Conservation (phyloP, 129 eudicot genomes). For the Flaveria sonorensis region DNA sequence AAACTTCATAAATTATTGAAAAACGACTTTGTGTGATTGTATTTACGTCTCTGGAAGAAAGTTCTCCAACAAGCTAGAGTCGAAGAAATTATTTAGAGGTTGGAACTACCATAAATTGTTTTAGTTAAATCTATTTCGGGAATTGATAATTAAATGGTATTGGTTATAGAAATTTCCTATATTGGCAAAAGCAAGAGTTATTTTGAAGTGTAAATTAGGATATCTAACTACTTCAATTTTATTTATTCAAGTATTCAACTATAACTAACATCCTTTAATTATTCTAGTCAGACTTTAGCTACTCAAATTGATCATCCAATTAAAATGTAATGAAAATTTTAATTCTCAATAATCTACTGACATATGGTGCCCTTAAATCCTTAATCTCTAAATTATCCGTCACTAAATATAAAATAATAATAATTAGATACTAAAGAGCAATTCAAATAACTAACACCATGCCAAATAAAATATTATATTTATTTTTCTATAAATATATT, state of each 20-base stretch:
- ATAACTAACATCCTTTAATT: background rate
- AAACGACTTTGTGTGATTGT: background rate
- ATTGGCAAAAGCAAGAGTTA: background rate
- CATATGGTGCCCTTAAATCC: background rate
- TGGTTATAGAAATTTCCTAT: conserved; percentile 2
- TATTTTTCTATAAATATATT: background rate
- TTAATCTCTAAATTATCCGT: background rate
- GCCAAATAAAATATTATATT: background rate
- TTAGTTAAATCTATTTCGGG: background rate
- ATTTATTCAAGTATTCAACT: background rate
- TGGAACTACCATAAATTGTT: conserved; percentile 31
- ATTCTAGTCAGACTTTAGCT: background rate
- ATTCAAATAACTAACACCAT: background rate
- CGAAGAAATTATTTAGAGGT: conserved; percentile 30
- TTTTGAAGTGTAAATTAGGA: conserved; percentile 19
- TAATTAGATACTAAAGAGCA: background rate
- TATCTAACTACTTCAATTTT: conserved; percentile 21
- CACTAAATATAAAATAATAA: background rate
- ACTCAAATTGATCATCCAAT: background rate
- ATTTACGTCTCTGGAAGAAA: background rate
- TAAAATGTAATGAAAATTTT: too few relatives aligned
- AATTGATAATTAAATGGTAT: conserved; percentile 19
- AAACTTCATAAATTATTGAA: too few relatives aligned
- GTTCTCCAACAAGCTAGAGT: conserved; percentile 11
- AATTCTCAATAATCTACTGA: too few relatives aligned